Evolutionary conservation across 2,329 filamentous ascomycete genomes (phyloP), one percentile per base, ranked within the genome.

Genomic region (Neodidymelliopsis sp.): DNA sequence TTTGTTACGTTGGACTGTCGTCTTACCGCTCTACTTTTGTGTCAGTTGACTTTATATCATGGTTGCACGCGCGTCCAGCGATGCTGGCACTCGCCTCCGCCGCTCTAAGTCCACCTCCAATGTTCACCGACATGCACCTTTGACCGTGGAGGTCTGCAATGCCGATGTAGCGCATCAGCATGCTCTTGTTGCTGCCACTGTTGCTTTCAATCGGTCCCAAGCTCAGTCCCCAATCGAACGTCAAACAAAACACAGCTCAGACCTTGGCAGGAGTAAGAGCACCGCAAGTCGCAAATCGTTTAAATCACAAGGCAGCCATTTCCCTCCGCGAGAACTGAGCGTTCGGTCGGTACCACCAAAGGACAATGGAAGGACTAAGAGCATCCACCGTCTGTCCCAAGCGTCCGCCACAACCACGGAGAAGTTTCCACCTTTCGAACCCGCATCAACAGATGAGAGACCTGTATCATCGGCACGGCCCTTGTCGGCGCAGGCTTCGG

Each of bases 41-140:
- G 40, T 18, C 27, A 7, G n/a, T 34, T 54, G 57, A 24, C 28
- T 25, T 37, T 36, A 45, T n/a, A 9, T 34, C 24, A 74, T 73
- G 71, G 65, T 73, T 40, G 64, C 68, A 31, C 63, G 69, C 23
- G 60, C 67, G 16, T 68, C 64, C 28, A 73, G 67, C 56, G 71
- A 74, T 52, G 67, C 69, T 19, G 66, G 66, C 35, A 66, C 60
- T 8, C 71, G 69, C 52, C 61, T 74, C 7, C 69, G 70, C 29
- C 69, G 67, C 33, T 72, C 69, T 29, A 74, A 73, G 51, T 74
- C 71, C 6, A 52, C 63, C 3, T 67, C 69, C 3, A 69, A 63
- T 1, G 62, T 66, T 15, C 67, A 66, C 31, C 64, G 65, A 31
- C 60, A 53, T 22, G 51, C 44, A 2, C 54, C 53, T 8, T 34